Conservation (phyloP, 2,329 filamentous ascomycete species). For the Cladosporium sp. region DNA sequence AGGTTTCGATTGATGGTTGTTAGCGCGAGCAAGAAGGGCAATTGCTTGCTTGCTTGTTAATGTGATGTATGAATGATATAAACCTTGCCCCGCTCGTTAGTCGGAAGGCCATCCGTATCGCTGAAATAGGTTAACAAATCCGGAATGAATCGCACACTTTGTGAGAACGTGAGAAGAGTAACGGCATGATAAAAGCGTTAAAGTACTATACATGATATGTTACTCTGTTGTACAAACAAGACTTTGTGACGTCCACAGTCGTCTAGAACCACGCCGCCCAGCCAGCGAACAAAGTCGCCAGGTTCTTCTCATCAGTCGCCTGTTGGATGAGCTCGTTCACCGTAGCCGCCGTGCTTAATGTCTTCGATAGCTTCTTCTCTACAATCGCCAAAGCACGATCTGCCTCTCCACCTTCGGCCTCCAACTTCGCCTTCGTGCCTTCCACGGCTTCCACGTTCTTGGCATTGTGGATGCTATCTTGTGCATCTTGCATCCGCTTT, state of each 20-base stretch:
- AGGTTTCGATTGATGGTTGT: background rate
- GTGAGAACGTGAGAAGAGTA: background rate
- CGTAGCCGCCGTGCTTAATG: constrained; percentile 87
- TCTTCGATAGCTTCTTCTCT: constrained; percentile 92
- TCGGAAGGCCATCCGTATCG: constrained; percentile 4
- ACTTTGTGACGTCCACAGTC: background rate
- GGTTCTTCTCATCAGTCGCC: constrained; percentile 86
- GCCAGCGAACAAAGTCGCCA: constrained; percentile 76
- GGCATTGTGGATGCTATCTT: constrained; percentile 49
- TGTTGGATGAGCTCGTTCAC: constrained; percentile 97
- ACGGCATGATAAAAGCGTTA: background rate
- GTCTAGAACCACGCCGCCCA: constrained; percentile 33
- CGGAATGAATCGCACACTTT: background rate
- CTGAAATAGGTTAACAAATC: constrained; percentile 12
- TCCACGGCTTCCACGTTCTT: constrained; percentile 40
- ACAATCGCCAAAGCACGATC: constrained; percentile 90
- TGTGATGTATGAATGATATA: background rate
- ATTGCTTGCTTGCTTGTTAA: background rate
- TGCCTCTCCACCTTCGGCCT: constrained; percentile 72
- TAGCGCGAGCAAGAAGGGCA: background rate
- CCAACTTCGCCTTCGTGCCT: constrained; percentile 39
- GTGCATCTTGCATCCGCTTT: constrained; percentile 66
- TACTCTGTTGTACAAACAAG: background rate
- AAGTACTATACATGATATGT: background rate
- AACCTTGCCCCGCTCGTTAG: constrained; percentile 1